Evolutionary conservation across 192 early-diverging fungal genomes (phyloP).

Genomic region (Coemansia sp.): DNA sequence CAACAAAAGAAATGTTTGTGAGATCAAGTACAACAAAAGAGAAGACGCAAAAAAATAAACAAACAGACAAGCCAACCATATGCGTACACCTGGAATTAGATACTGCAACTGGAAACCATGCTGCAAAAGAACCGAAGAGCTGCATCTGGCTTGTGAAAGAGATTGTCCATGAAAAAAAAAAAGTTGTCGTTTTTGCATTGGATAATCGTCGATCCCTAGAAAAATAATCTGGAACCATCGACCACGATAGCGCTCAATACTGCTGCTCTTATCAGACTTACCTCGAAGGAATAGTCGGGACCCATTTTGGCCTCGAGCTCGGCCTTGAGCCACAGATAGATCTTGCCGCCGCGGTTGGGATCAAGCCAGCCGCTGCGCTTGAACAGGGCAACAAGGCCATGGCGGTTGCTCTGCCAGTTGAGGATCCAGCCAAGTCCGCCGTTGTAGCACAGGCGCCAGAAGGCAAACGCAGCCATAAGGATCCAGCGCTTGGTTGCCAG

Average conservation of each 20-base stretch:
- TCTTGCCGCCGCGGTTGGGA: slow-evolving; percentile 52
- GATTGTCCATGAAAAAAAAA: slow-evolving; percentile 9
- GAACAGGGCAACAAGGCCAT: slow-evolving; percentile 67
- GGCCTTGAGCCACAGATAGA: slow-evolving; percentile 60
- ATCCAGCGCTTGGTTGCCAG: slow-evolving; percentile 54
- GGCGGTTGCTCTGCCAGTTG: slow-evolving; percentile 73
- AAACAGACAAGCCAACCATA: slow-evolving; percentile 7
- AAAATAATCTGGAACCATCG: no score
- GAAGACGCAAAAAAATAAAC: no score
- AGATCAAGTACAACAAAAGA: no score
- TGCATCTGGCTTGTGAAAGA: slow-evolving; percentile 19
- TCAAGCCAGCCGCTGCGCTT: slow-evolving; percentile 69
- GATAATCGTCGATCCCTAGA: no score
- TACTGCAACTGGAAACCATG: neutral
- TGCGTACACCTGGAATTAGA: slow-evolving; percentile 10
- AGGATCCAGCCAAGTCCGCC: slow-evolving; percentile 80
- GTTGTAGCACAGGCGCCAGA: slow-evolving; percentile 88
- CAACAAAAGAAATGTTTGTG: no score
- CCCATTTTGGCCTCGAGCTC: slow-evolving; percentile 80
- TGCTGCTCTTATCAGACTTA: slow-evolving; percentile 9
- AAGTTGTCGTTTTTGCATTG: neutral
- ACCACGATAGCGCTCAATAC: no score
- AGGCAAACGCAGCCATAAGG: slow-evolving; percentile 73
- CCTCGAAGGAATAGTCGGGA: slow-evolving; percentile 72
- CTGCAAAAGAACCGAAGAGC: slow-evolving; percentile 1